Percentiles rank a stretch among this genome's conserved stretches.
Conservation (phyloP, 1,284 basidiomycete species). For the Uromyces viciae-fabae region DNA sequence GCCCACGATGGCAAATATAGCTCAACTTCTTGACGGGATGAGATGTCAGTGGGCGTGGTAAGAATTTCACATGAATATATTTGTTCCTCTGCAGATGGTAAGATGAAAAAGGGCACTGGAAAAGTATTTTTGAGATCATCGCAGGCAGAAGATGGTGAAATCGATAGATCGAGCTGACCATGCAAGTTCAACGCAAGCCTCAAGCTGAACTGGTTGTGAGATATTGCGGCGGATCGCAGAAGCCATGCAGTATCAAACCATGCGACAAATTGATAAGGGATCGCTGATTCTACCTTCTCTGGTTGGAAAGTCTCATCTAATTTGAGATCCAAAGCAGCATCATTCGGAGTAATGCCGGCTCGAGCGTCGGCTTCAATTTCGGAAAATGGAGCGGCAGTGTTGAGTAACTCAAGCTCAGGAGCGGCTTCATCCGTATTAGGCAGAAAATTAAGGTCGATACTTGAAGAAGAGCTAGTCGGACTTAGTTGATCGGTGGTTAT, state of each 20-base stretch:
- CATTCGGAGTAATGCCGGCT: background rate
- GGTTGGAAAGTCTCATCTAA: background rate
- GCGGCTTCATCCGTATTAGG: background rate
- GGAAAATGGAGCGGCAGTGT: slow-evolving; percentile 37
- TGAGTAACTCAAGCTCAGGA: slow-evolving; percentile 25
- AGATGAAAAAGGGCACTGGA: slow-evolving; percentile 19
- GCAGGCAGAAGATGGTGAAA: background rate
- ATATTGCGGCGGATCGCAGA: background rate
- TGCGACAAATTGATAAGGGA: slow-evolving; percentile 14
- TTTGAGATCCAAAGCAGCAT: slow-evolving; percentile 14
- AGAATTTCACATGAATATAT: slow-evolving; percentile 6
- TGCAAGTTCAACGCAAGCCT: slow-evolving; percentile 22
- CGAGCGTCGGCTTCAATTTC: background rate
- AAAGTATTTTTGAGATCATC: background rate
- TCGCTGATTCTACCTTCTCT: background rate
- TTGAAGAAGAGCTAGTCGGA: background rate
- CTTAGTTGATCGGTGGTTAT: background rate
- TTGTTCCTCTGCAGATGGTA: slow-evolving; percentile 35
- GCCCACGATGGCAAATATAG: slow-evolving; percentile 23
- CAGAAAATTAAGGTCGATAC: background rate
- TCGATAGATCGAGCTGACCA: slow-evolving; percentile 21
- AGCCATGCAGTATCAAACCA: slow-evolving; percentile 24
- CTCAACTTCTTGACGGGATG: background rate
- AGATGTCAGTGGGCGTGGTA: background rate
- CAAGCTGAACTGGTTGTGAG: background rate